Evolutionary conservation across 2,329 filamentous ascomycete species (phyloP).

Genomic region (Talaromyces albobiverticillius): DNA sequence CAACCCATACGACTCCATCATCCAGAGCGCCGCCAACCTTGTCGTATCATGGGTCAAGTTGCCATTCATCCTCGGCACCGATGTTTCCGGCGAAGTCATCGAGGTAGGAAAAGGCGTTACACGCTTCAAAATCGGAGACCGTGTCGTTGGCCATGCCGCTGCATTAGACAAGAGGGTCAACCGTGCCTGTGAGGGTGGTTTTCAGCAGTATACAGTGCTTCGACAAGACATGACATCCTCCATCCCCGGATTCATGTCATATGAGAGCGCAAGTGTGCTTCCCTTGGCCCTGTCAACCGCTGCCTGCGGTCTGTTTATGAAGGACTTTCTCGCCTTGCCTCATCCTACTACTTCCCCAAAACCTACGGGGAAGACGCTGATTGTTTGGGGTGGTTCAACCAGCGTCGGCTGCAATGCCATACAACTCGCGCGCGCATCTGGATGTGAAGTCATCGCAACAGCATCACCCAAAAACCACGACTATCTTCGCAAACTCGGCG

Average conservation of each 20-base stretch:
- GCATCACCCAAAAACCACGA: constrained; percentile 40
- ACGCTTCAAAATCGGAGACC: constrained; percentile 2
- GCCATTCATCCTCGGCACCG: neutral
- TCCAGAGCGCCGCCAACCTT: constrained; percentile 23
- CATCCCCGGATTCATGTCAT: constrained; percentile 28
- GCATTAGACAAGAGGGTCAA: constrained; percentile 12
- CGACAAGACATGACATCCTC: constrained; percentile 17
- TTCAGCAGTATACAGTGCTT: constrained; percentile 31
- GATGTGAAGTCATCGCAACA: constrained; percentile 37
- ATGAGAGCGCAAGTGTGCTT: constrained; percentile 29
- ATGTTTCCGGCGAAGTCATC: constrained; percentile 1
- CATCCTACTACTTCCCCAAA: constrained; percentile 9
- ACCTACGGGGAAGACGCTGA: constrained; percentile 29
- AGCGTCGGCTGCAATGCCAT: constrained; percentile 43
- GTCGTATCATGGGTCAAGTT: constrained; percentile 24
- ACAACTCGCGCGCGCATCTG: constrained; percentile 39
- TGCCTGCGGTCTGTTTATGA: constrained; percentile 26
- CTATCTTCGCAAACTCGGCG: constrained; percentile 42
- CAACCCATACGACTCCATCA: constrained; percentile 33
- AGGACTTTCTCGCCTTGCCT: constrained; percentile 22
- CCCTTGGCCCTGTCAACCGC: constrained; percentile 33
- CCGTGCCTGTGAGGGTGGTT: constrained; percentile 22
- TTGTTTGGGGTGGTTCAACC: constrained; percentile 40
- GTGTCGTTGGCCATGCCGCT: constrained; percentile 21
- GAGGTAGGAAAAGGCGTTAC: neutral